Evolutionary conservation across 2,329 filamentous ascomycete species (phyloP).

Genomic region (Nigrospora osmanthi): DNA sequence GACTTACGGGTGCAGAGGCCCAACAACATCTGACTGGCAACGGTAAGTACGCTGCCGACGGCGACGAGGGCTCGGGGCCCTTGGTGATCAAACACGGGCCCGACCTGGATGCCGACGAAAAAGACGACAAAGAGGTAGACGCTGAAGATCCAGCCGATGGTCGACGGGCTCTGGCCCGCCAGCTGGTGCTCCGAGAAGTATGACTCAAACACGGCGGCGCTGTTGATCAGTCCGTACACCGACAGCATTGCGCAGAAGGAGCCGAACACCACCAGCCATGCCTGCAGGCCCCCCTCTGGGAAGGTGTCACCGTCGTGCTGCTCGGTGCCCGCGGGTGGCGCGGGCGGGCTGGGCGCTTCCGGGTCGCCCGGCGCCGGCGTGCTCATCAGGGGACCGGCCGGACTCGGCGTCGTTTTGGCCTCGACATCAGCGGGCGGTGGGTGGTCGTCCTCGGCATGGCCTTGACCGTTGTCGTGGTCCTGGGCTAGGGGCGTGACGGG

Average conservation of each 20-base stretch:
- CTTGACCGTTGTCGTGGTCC: background rate
- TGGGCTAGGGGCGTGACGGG: background rate
- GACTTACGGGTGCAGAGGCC: slow-evolving; percentile 3
- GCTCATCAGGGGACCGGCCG: background rate
- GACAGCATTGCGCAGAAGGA: slow-evolving; percentile 1
- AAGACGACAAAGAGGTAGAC: slow-evolving; percentile 35
- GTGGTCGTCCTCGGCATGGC: background rate
- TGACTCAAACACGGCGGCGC: slow-evolving; percentile 38
- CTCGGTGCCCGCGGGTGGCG: background rate
- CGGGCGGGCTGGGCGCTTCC: background rate
- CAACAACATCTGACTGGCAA: slow-evolving; percentile 6
- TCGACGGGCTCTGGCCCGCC: slow-evolving; percentile 27
- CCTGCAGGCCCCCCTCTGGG: slow-evolving; percentile 3
- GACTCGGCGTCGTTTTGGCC: background rate
- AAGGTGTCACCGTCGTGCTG: slow-evolving; percentile 1
- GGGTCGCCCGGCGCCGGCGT: background rate
- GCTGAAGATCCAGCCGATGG: slow-evolving; percentile 42
- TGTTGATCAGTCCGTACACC: slow-evolving; percentile 33
- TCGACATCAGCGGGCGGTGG: background rate
- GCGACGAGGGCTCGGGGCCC: slow-evolving; percentile 32
- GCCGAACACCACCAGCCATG: slow-evolving; percentile 2
- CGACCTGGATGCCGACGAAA: slow-evolving; percentile 32
- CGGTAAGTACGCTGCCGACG: slow-evolving; percentile 19
- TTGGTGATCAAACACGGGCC: slow-evolving; percentile 39
- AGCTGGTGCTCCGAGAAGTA: slow-evolving; percentile 38